Conservation (phyloP, 257 asterid species). For the Petrea volubilis region DNA sequence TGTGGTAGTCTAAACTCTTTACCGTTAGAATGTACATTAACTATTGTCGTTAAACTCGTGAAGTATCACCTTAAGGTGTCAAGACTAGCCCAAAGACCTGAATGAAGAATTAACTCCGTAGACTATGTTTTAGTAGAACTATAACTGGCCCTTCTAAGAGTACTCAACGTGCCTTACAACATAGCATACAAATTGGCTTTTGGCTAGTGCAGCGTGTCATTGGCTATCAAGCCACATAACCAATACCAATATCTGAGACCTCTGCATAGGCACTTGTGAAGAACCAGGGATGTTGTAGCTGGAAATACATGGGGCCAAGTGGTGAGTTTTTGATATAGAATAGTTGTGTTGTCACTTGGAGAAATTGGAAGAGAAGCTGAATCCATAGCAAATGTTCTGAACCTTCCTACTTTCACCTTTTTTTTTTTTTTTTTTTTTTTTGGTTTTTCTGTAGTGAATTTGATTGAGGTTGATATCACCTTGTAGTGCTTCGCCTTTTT, state of each 20-base stretch:
- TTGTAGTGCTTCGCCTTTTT: background rate
- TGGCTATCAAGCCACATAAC: background rate
- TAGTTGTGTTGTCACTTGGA: background rate
- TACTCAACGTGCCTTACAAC: background rate
- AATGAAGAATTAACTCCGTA: conserved; percentile 7
- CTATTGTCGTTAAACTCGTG: conserved; percentile 9
- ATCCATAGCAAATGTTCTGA: too few relatives aligned
- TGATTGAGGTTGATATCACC: background rate
- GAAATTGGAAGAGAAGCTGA: background rate
- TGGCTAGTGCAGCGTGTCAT: background rate
- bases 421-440: too few relatives aligned
- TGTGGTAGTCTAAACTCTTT: conserved; percentile 7
- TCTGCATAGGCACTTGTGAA: background rate
- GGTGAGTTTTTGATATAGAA: background rate
- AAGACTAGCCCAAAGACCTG: conserved; percentile 13
- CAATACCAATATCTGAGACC: conserved; percentile 4
- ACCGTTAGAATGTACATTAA: conserved; percentile 1
- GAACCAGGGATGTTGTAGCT: background rate
- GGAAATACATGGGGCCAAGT: conserved; percentile 6
- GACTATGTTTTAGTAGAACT: conserved; percentile 10
- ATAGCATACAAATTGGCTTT: background rate
- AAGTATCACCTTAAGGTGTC: conserved; percentile 6
- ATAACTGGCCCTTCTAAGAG: conserved; percentile 13
- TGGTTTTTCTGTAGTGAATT: background rate
- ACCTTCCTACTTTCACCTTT: too few relatives aligned